Conservation (phyloP, 345 rosid genomes). For the Turnera subulata region DNA sequence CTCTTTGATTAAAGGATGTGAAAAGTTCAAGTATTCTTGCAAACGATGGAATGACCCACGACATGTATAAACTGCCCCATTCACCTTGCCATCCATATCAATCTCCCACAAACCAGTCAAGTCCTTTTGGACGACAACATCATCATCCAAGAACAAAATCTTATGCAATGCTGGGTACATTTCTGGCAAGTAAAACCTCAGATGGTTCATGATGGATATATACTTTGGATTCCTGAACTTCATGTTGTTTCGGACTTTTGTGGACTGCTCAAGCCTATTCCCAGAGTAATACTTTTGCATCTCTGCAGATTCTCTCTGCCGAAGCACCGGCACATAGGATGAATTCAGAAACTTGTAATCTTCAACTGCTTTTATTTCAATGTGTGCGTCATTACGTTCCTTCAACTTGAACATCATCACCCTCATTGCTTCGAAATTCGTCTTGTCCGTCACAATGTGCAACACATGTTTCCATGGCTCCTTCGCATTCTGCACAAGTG, state of each 20-base stretch:
- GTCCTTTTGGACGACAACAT: conserved; percentile 17
- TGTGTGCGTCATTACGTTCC: not conserved
- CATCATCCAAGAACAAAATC: conserved; percentile 12
- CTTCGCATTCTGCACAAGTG: conserved; percentile 3
- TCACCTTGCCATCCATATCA: conserved; percentile 14
- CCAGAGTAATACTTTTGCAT: not conserved
- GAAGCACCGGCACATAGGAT: conserved; percentile 9
- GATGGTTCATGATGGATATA: conserved; percentile 6
- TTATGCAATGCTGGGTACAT: conserved; percentile 11
- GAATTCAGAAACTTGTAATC: conserved; percentile 14
- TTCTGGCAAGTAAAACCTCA: conserved; percentile 14
- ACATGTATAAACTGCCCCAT: conserved; percentile 13
- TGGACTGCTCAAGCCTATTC: not conserved
- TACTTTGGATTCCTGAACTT: conserved; percentile 16
- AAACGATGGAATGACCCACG: conserved; percentile 6
- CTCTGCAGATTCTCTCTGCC: conserved; percentile 1
- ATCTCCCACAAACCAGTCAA: conserved; percentile 8
- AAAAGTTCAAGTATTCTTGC: conserved; percentile 6
- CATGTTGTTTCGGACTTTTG: not conserved
- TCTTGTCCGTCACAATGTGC: conserved; percentile 12
- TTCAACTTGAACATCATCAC: conserved; percentile 4
- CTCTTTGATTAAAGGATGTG: conserved; percentile 1
- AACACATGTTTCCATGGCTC: conserved; percentile 15
- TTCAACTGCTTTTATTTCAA: conserved; percentile 11
- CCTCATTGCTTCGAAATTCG: conserved; percentile 3